These are phyloP conservation scores for Epichloe amarillans DNA, from an alignment of 2,329 filamentous ascomycete genomes.

Conservation along the genomic window DNA sequence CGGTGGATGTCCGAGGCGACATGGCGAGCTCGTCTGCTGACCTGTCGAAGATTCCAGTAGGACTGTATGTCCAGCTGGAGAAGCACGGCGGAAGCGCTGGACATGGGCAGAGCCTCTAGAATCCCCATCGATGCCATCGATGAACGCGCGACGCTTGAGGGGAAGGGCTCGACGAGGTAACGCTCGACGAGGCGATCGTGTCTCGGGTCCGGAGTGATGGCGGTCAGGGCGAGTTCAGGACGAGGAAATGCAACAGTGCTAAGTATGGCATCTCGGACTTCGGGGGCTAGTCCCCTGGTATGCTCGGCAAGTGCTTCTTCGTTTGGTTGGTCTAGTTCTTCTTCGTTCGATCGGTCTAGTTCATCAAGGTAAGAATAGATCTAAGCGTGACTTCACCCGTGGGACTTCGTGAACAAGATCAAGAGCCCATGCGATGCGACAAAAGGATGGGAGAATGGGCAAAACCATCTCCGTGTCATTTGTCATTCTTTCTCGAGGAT, in stretches of 20 bases:
- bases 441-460: too few relatives aligned
- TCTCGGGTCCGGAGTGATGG: neutral
- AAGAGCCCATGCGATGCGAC: too few relatives aligned
- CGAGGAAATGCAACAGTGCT: neutral
- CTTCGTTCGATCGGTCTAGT: too few relatives aligned
- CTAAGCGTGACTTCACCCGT: too few relatives aligned
- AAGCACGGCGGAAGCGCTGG: neutral
- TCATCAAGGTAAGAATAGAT: too few relatives aligned
- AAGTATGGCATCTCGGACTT: neutral
- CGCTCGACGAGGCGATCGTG: neutral
- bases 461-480: too few relatives aligned
- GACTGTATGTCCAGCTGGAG: slow-evolving; percentile 1
- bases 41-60: slow-evolving; percentile 3
- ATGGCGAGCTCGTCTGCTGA: slow-evolving; percentile 1
- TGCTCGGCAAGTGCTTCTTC: too few relatives aligned
- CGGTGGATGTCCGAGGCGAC: neutral
- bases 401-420: too few relatives aligned
- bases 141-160: neutral
- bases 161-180: neutral
- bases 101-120: neutral
- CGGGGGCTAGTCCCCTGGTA: too few relatives aligned
- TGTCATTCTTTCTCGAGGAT: too few relatives aligned
- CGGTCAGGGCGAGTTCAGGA: neutral
- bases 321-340: too few relatives aligned
- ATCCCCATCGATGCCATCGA: neutral